Base-by-base conservation (phyloP, 306 rosid species). In the Adenanthera pavonina region DNA sequence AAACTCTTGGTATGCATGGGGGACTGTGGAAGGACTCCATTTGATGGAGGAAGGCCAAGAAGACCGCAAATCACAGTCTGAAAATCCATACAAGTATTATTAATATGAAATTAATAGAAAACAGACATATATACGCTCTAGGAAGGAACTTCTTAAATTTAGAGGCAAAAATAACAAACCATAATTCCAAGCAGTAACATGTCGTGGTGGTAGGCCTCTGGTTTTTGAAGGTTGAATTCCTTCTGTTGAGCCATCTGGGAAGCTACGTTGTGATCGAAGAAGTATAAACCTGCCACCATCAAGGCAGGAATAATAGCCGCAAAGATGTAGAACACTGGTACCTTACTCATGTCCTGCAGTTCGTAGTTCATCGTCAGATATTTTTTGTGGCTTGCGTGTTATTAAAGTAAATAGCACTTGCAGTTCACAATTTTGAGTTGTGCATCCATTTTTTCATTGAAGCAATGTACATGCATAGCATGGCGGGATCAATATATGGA, bases 231-330 rank as follows among this genome's bases (percentile, higher is more conserved):
- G 56, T 69, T 69, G 74, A 69, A 44, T 69, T 69, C 74, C 54
- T 69, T 69, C 51, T 69, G 74, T 46, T 69, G 74, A 69, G 74
- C 74, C 74, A 69, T 19, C 56, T 69, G 74, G 74, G 74, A 69
- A 46, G 74, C 74, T 69, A 69, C 74, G 20, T 25, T 69, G 56
- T 69, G 74, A 69, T 69, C 56, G 38, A 69, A 69, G 25, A 69
- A 69, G 56, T 69, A 69, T 69, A 69, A 69, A 44, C 74, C 74
- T 69, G 74, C 74, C 34, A 44, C 40, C 74, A 69, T 69, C n/a
- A 69, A 2, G 1, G 56, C 74, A 9, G 74, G 74, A 19, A 69
- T 6, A 19, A 69, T 44, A 19, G 74, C 74, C 40, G 74, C 74
- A 46, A 69, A 44, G n/a, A 69, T 69, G 51, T 69, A 69, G 46